These are phyloP conservation scores for Beauveria sp. DNA, from an alignment of 2,329 filamentous ascomycete species.

Conservation along the genomic window DNA sequence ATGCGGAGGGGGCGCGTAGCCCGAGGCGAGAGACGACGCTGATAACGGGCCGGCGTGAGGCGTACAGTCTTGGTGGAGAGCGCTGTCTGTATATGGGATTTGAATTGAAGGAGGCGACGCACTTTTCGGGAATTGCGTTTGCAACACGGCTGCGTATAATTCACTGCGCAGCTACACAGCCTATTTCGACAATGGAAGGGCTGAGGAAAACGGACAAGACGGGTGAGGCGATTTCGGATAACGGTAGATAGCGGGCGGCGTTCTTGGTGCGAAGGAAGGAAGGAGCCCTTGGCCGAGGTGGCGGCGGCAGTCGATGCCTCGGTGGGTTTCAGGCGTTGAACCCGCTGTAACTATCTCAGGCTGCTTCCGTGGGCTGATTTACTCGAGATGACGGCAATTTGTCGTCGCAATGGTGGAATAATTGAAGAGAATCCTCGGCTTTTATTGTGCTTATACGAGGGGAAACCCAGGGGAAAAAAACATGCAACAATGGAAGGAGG, in stretches of 20 bases:
- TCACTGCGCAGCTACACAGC: neutral
- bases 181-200: neutral
- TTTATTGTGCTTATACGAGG: neutral
- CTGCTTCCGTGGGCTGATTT: neutral
- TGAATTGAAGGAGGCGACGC: neutral
- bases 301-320: neutral
- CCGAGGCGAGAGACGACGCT: neutral
- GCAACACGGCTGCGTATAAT: neutral
- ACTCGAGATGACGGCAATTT: neutral
- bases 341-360: neutral
- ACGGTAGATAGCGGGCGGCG: neutral
- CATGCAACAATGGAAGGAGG: neutral
- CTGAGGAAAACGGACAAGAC: neutral
- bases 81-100: neutral
- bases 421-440: neutral
- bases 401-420: neutral
- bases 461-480: neutral
- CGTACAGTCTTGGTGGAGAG: neutral
- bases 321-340: neutral
- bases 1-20: neutral
- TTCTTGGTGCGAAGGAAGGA: neutral
- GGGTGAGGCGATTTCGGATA: neutral
- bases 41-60: neutral
- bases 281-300: neutral
- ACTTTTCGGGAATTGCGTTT: neutral